Base-by-base conservation (phyloP, 129 eudicot genomes). In the Escallonia rubra region DNA sequence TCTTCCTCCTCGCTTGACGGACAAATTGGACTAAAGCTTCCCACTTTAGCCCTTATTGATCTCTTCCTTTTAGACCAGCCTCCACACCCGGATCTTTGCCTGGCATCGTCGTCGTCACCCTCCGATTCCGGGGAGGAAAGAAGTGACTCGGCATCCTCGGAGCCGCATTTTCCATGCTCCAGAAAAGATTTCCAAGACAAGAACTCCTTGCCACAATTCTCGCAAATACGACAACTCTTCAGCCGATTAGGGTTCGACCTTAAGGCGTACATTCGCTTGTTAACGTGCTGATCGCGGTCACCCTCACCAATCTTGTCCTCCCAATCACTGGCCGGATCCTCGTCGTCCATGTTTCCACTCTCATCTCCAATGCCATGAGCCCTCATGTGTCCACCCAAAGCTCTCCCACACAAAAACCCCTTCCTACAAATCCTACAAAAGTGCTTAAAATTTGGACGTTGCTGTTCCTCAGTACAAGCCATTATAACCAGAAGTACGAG, bases 341-440 rank as follows among this genome's bases (percentile, higher is more conserved):
- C 96, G 14, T 92, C 96, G 2, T 92, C 98, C 8, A 88, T 53
- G 61, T 52, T 82, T 2, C 72, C 85, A 7, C 61, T 55, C 60
- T 89, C 98, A 63, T 88, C 96, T 2, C 95, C 92, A 5, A 89
- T 84, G 6, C 96, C 98, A 10, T 90, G 97, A 68, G 97, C 95
- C 60, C 95, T 72, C 97, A 90, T 90, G 67, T 87, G 97, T 10
- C 97, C 97, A 10, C 97, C 97, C 52, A 92, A 74, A 51, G 98
- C 98, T 73, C 98, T 78, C 44, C 98, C 98, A 65, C 98, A 92
- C 92, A 92, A 74, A 68, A 92, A 92, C 34, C 98, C 98, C 76
- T 89, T 92, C 70, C 85, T 89, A 77, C 98, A 92, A 14, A 90
- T 78, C 51, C 86, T 78, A 64, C 97, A 90, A 79, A 87, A 82